A percentile compares a stretch with the other conserved stretches of the same genome.
phyloP scores from a whole-genome alignment of 202 grass and related monocot species.

The Zoysia matrella region DNA sequence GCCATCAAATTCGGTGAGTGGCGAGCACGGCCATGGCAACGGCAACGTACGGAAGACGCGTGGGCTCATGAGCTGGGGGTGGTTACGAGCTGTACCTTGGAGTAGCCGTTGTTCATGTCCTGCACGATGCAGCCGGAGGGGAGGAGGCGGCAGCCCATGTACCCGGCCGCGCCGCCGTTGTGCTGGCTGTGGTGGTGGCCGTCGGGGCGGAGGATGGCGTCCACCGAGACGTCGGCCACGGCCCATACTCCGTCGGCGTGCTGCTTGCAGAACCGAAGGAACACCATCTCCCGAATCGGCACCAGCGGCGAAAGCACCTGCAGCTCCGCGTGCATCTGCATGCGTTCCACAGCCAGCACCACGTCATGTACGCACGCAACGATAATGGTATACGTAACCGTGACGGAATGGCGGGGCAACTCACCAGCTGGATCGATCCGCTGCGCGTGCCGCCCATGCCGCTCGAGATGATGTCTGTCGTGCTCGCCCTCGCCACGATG shows the following conservation, averaged over 20 bases:
- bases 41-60: too few relatives aligned
- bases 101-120: conserved; percentile 92
- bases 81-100: conserved; percentile 57
- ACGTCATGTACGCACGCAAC: too few relatives aligned
- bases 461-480: conserved; percentile 73
- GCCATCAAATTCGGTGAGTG: background rate
- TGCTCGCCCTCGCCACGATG: conserved; percentile 75
- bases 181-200: background rate
- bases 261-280: conserved; percentile 98
- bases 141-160: conserved; percentile 74
- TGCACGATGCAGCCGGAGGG: conserved; percentile 87
- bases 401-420: background rate
- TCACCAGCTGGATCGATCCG: conserved; percentile 92
- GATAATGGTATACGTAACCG: too few relatives aligned
- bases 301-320: conserved; percentile 94
- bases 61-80: too few relatives aligned
- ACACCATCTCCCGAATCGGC: conserved; percentile 69
- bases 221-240: conserved; percentile 87
- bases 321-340: conserved; percentile 90
- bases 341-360: background rate
- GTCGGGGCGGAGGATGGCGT: conserved; percentile 51
- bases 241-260: conserved; percentile 84
- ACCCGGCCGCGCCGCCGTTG: conserved; percentile 46
- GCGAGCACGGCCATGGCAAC: too few relatives aligned
- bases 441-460: conserved; percentile 86